A percentile compares a stretch with the other conserved stretches of the same genome.
Evolutionary conservation across 495 filamentous ascomycete genomes (phyloP).

Genomic region (Xylaria scruposa): DNA sequence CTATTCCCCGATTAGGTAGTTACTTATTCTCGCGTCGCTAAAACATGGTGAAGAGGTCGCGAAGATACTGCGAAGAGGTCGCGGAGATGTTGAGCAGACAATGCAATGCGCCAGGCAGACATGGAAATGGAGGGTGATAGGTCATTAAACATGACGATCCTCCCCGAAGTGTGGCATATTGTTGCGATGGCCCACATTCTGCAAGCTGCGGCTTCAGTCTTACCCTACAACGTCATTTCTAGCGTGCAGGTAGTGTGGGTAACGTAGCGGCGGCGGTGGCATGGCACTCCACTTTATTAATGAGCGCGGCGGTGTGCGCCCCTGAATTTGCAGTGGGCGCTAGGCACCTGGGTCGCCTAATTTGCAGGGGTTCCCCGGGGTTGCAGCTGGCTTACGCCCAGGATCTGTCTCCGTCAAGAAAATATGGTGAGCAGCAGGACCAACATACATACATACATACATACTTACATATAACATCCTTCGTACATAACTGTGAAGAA

Average conservation of each 20-base stretch:
- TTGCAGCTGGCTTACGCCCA: not conserved
- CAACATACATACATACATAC: not conserved
- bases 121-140: not conserved
- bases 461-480: too few relatives aligned
- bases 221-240: slow-evolving; percentile 8
- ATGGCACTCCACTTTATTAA: not conserved
- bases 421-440: slow-evolving; percentile 1
- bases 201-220: not conserved
- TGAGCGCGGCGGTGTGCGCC: not conserved
- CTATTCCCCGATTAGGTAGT: not conserved
- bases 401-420: not conserved
- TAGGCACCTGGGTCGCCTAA: not conserved
- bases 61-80: not conserved
- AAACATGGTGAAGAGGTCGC: not conserved
- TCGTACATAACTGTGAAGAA: too few relatives aligned
- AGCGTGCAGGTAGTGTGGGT: not conserved
- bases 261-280: not conserved
- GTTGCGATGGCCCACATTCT: not conserved
- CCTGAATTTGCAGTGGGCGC: not conserved
- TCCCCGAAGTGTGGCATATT: not conserved
- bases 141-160: not conserved
- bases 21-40: not conserved
- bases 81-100: not conserved
- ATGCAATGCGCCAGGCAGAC: not conserved
- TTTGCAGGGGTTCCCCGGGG: slow-evolving; percentile 23